Conservation (phyloP, 2,329 filamentous ascomycete species). For the Trichophaea hybrida region DNA sequence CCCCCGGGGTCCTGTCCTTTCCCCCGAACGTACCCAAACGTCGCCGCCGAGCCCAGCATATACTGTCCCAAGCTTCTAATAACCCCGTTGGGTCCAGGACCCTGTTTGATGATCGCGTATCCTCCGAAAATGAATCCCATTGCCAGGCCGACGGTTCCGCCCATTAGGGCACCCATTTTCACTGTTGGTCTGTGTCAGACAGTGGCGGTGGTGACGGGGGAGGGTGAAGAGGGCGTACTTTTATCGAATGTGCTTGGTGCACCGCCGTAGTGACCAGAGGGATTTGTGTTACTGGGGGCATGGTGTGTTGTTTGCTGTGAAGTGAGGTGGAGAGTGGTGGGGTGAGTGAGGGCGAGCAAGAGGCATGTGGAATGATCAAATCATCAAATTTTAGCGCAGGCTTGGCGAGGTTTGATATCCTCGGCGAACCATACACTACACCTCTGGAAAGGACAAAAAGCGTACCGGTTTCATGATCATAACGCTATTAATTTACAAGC, state of each 20-base stretch:
- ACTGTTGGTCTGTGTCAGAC: slow-evolving; percentile 38
- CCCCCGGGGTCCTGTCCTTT: neutral
- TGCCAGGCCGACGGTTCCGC: slow-evolving; percentile 84
- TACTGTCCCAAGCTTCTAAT: slow-evolving; percentile 91
- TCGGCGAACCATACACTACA: too few species aligned
- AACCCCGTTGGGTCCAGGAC: slow-evolving; percentile 82
- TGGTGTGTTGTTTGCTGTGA: neutral
- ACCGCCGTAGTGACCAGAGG: slow-evolving; percentile 18
- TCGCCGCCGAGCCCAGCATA: slow-evolving; percentile 88
- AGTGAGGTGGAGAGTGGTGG: neutral
- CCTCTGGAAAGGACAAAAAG: too few species aligned
- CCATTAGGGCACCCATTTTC: slow-evolving; percentile 99
- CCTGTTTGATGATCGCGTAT: slow-evolving; percentile 89
- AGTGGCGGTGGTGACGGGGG: neutral
- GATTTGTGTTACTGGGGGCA: neutral
- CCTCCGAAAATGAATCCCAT: slow-evolving; percentile 97
- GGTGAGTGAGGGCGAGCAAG: neutral
- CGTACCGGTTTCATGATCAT: too few species aligned
- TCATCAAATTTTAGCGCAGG: too few species aligned
- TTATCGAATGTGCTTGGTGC: slow-evolving; percentile 44
- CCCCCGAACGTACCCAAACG: slow-evolving; percentile 62
- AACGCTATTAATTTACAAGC: too few species aligned
- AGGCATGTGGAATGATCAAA: too few species aligned
- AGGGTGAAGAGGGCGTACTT: slow-evolving; percentile 31
- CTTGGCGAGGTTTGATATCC: too few species aligned